A percentile compares a stretch with the other conserved stretches of the same genome.
Evolutionary conservation across 345 rosid genomes (phyloP).

Genomic region (Eucalyptus regnans): DNA sequence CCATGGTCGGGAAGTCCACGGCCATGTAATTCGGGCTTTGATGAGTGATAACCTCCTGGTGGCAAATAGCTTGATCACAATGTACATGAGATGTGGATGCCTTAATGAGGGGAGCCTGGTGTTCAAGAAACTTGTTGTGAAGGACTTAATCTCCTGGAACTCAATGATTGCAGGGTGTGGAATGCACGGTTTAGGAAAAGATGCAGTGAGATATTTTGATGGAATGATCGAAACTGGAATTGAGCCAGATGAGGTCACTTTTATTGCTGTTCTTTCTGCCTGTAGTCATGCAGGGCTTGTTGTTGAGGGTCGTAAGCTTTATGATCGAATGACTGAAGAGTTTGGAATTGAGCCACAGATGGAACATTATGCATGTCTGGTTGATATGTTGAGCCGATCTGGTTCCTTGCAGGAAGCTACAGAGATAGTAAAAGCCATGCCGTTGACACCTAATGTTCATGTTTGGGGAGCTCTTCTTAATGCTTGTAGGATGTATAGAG

Average conservation of each 20-base stretch:
- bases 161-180: conserved; percentile 72
- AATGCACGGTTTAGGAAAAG: conserved; percentile 36
- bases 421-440: conserved; percentile 50
- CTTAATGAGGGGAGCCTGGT: conserved; percentile 35
- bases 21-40: conserved; percentile 36
- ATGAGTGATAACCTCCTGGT: conserved; percentile 49
- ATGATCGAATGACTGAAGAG: conserved; percentile 9
- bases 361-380: conserved; percentile 30
- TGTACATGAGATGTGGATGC: conserved; percentile 75
- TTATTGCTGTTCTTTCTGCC: conserved; percentile 33
- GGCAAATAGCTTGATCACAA: conserved; percentile 54
- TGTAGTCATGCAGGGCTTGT: conserved; percentile 36
- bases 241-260: conserved; percentile 24
- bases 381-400: conserved; percentile 33
- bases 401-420: conserved; percentile 27
- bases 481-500: conserved; percentile 62
- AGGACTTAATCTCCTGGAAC: conserved; percentile 77
- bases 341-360: conserved; percentile 19
- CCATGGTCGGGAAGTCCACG: conserved; percentile 58
- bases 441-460: conserved; percentile 46
- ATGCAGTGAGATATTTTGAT: conserved; percentile 23
- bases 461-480: conserved; percentile 73
- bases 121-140: conserved; percentile 36
- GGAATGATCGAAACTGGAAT: conserved; percentile 17
- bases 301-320: conserved; percentile 13